Evolutionary conservation across 179 eudicot genomes (phyloP).

Genomic region (Heliamphora pulchella): DNA sequence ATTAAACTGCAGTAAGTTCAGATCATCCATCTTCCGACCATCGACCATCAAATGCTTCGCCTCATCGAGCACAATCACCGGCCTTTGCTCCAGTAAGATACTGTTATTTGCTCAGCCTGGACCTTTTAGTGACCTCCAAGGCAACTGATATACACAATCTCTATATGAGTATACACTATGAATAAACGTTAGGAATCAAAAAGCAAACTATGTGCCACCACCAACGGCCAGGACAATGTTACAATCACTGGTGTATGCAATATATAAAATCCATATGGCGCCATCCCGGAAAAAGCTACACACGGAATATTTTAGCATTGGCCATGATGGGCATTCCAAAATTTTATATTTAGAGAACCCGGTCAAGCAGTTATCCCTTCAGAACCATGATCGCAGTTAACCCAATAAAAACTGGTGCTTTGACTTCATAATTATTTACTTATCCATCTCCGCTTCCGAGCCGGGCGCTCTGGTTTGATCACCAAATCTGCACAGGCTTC

Average conservation of each 20-base stretch:
- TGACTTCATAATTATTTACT: conserved; percentile 31
- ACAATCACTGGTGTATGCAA: conserved; percentile 6
- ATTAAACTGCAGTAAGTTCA: not conserved
- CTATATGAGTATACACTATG: conserved; percentile 10
- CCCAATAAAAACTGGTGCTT: not conserved
- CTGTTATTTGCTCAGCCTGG: not conserved
- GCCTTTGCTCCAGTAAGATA: conserved; percentile 4
- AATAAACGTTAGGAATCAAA: conserved; percentile 15
- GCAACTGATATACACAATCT: conserved; percentile 6
- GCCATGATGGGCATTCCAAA: not conserved
- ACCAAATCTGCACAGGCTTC: conserved; percentile 44
- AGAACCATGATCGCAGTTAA: not conserved
- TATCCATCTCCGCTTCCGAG: conserved; percentile 82
- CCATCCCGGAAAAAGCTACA: conserved; percentile 8
- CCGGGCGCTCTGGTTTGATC: conserved; percentile 74
- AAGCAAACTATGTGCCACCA: conserved; percentile 16
- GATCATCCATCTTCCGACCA: not conserved
- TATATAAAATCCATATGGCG: not conserved
- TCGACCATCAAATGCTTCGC: conserved; percentile 1
- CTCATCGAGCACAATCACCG: not conserved
- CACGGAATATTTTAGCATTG: not conserved
- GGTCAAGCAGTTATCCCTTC: not conserved
- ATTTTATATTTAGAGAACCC: not conserved
- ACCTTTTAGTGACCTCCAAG: conserved; percentile 16
- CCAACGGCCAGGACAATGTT: conserved; percentile 13